Percentiles rank a stretch among this genome's conserved stretches.
phyloP scores from a whole-genome alignment of 2,329 filamentous ascomycete genomes.

The Verticillium dahliae region DNA sequence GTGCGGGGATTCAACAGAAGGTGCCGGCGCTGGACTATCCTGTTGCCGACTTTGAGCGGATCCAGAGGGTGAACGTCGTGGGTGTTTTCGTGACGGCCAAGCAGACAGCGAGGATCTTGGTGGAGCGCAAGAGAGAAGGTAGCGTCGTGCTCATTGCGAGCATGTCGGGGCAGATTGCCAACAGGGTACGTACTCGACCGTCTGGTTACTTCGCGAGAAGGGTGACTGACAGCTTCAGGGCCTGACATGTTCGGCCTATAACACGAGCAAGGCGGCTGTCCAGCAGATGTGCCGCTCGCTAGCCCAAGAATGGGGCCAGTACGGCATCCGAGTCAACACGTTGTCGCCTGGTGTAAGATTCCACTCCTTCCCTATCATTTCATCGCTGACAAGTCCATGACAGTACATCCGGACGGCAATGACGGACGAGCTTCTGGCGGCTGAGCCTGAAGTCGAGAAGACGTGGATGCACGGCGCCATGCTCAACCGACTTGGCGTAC shows the following conservation, averaged over 20 bases:
- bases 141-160: conserved; percentile 44
- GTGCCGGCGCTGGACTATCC: conserved; percentile 38
- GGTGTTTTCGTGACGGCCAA: conserved; percentile 67
- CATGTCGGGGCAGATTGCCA: conserved; percentile 43
- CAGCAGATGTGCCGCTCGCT: conserved; percentile 53
- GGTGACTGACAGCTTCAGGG: conserved; percentile 32
- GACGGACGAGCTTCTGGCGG: conserved; percentile 35
- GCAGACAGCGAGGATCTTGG: conserved; percentile 55
- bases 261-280: conserved; percentile 55
- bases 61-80: conserved; percentile 63
- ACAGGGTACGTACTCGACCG: conserved; percentile 31
- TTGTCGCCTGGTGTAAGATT: conserved; percentile 49
- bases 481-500: conserved; percentile 44
- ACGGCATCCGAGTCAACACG: conserved; percentile 60
- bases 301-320: conserved; percentile 54
- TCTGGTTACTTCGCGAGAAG: not conserved
- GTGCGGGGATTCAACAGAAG: conserved; percentile 42
- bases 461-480: conserved; percentile 47
- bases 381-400: not conserved
- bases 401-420: conserved; percentile 41
- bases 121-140: conserved; percentile 30
- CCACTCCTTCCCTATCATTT: not conserved
- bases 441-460: conserved; percentile 42
- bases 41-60: conserved; percentile 56
- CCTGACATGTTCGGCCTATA: conserved; percentile 56